phyloP scores from a whole-genome alignment of 2,329 filamentous ascomycete species.

The Diplocarpon rosae region DNA sequence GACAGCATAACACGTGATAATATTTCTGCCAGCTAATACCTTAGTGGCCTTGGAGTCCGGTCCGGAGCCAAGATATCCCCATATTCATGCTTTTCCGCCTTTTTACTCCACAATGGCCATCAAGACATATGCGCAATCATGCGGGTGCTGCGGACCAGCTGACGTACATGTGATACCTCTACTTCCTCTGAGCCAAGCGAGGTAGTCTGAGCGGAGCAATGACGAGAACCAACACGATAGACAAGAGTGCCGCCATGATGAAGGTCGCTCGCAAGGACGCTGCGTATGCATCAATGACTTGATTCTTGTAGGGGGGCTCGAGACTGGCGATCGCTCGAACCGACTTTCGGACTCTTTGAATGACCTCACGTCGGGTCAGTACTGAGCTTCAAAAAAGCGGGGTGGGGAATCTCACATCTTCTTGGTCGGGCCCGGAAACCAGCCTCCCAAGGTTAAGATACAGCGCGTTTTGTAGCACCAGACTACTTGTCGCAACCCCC shows the following conservation, averaged over 20 bases:
- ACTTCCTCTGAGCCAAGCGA: constrained; percentile 36
- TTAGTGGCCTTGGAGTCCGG: too few species aligned
- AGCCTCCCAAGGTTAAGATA: constrained; percentile 44
- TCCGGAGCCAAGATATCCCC: too few species aligned
- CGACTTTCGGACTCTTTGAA: constrained; percentile 40
- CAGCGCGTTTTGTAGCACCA: constrained; percentile 64
- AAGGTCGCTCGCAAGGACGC: constrained; percentile 37
- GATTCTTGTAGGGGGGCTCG: constrained; percentile 34
- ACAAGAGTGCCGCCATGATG: constrained; percentile 34
- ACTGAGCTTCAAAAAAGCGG: neutral
- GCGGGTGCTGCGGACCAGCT: too few species aligned
- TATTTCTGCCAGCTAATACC: too few species aligned
- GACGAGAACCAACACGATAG: constrained; percentile 36
- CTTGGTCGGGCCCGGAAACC: constrained; percentile 49
- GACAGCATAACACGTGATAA: too few species aligned
- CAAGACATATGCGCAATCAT: too few species aligned
- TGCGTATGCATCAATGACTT: constrained; percentile 46
- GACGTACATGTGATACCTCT: too few species aligned
- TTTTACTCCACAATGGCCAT: too few species aligned
- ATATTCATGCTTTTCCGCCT: too few species aligned
- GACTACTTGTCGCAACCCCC: constrained; percentile 60
- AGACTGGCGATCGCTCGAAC: constrained; percentile 42
- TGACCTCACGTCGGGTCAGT: constrained; percentile 30
- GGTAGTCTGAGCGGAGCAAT: constrained; percentile 44
- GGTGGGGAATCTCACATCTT: constrained; percentile 24